Conservation (phyloP, 2,329 filamentous ascomycete genomes). For the Ophiostoma tasmaniense region DNA sequence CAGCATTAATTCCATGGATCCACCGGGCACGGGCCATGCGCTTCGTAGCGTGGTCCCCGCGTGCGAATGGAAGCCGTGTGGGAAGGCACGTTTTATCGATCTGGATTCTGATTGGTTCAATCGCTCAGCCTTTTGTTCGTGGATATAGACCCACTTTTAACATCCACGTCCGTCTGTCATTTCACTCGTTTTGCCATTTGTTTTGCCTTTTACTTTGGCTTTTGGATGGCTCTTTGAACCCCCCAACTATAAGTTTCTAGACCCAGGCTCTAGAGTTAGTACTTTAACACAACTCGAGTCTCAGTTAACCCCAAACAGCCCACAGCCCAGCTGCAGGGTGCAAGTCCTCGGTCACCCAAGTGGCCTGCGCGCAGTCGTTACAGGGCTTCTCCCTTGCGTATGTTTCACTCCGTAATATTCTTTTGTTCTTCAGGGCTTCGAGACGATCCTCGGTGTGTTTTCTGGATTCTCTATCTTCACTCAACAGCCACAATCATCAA, state of each 20-base stretch:
- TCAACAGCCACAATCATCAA: background rate
- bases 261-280: background rate
- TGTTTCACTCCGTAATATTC: background rate
- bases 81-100: slow-evolving; percentile 17
- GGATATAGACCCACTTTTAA: slow-evolving; percentile 1
- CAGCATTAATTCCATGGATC: slow-evolving; percentile 2
- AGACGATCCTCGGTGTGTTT: background rate
- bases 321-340: background rate
- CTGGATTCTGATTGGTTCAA: slow-evolving; percentile 15
- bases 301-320: background rate
- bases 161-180: background rate
- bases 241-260: background rate
- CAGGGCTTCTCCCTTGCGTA: background rate
- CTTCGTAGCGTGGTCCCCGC: background rate
- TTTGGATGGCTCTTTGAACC: background rate
- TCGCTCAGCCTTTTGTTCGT: slow-evolving; percentile 10
- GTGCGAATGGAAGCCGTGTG: slow-evolving; percentile 16
- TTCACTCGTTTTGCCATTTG: background rate
- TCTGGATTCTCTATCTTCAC: background rate
- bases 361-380: background rate
- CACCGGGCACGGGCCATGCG: slow-evolving; percentile 15
- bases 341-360: background rate
- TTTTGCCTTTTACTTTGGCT: background rate
- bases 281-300: background rate
- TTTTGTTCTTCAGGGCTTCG: background rate